A percentile compares a stretch with the other conserved stretches of the same genome.
These are phyloP conservation scores for Syzygium jambos DNA, from an alignment of 345 rosid species.

Conservation along the genomic window DNA sequence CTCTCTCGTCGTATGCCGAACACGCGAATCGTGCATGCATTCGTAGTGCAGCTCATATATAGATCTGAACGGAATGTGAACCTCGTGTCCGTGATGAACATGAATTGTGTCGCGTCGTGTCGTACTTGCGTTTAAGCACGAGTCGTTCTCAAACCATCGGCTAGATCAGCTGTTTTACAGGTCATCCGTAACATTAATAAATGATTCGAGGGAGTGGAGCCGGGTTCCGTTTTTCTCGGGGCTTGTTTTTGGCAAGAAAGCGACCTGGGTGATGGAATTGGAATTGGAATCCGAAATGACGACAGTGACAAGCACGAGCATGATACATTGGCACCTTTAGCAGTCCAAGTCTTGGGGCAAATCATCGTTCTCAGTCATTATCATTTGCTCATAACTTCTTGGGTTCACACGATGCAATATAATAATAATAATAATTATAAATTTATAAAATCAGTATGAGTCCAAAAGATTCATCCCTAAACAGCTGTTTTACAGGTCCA, in stretches of 20 bases:
- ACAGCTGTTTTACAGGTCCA: neutral
- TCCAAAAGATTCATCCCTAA: neutral
- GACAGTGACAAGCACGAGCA: neutral
- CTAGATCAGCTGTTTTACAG: neutral
- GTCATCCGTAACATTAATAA: neutral
- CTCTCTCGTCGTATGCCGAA: neutral
- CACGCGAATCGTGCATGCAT: neutral
- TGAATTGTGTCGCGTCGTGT: neutral
- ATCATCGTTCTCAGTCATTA: neutral
- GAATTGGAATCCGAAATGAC: neutral
- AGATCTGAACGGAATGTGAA: neutral
- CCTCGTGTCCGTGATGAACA: neutral
- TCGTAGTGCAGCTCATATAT: neutral
- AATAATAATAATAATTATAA: neutral
- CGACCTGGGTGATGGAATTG: neutral
- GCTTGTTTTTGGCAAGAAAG: neutral
- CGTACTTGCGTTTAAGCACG: neutral
- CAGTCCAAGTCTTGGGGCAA: fast-evolving
- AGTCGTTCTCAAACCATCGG: neutral
- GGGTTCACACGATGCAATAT: neutral
- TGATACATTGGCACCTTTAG: neutral
- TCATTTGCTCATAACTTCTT: neutral
- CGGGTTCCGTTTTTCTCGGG: neutral
- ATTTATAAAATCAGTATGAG: neutral
- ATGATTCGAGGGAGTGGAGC: neutral